These are phyloP conservation scores for Arachnomyces sp. DNA, from an alignment of 2,329 filamentous ascomycete species.

Conservation along the genomic window DNA sequence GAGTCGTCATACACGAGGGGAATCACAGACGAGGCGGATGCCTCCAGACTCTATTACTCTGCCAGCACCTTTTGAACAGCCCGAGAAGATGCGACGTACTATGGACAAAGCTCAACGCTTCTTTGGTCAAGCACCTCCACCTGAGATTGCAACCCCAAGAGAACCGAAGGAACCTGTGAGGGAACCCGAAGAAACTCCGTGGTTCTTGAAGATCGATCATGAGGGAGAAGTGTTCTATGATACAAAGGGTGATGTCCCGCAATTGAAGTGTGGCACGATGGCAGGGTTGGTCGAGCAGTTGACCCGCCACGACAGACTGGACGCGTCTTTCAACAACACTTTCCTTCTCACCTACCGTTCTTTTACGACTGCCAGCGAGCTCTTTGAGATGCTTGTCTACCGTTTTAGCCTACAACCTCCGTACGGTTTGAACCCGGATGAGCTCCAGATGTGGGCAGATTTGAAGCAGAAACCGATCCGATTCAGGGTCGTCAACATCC, in stretches of 20 bases:
- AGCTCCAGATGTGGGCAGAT: slow-evolving; percentile 83
- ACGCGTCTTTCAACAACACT: slow-evolving; percentile 93
- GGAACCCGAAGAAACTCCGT: slow-evolving; percentile 64
- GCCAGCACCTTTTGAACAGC: slow-evolving; percentile 31
- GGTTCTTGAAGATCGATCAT: slow-evolving; percentile 76
- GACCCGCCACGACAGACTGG: slow-evolving; percentile 89
- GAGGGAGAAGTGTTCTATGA: slow-evolving; percentile 88
- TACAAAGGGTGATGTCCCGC: slow-evolving; percentile 62
- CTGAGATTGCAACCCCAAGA: slow-evolving; percentile 22
- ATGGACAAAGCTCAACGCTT: slow-evolving; percentile 41
- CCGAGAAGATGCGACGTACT: slow-evolving; percentile 34
- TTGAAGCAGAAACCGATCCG: slow-evolving; percentile 93
- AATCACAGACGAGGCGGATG: slow-evolving; percentile 29
- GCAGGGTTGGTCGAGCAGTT: slow-evolving; percentile 87
- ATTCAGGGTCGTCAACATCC: slow-evolving; percentile 91
- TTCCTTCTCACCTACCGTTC: slow-evolving; percentile 95
- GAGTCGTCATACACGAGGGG: slow-evolving; percentile 20
- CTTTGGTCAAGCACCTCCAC: slow-evolving; percentile 39
- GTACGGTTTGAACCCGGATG: slow-evolving; percentile 62
- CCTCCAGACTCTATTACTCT: slow-evolving; percentile 36
- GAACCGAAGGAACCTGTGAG: slow-evolving; percentile 32
- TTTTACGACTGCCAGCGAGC: slow-evolving; percentile 80
- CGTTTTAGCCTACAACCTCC: slow-evolving; percentile 90
- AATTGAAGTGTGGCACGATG: slow-evolving; percentile 81
- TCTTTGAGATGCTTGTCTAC: slow-evolving; percentile 87